Evolutionary conservation across 2,329 filamentous ascomycete genomes (phyloP).

Genomic region (Paraphoma sp.): DNA sequence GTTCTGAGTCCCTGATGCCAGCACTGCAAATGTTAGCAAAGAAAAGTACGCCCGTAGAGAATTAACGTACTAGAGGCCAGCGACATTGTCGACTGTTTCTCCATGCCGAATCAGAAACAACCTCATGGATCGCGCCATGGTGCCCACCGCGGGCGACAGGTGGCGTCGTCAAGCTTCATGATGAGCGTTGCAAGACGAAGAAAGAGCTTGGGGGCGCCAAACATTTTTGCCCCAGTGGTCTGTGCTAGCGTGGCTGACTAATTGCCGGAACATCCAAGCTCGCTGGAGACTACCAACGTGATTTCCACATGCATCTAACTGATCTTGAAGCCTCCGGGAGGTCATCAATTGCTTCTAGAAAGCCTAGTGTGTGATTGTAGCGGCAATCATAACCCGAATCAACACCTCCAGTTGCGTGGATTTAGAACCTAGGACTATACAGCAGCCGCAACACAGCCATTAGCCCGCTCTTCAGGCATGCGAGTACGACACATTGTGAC

Average conservation of each 20-base stretch:
- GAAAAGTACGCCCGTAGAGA: not conserved
- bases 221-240: slow-evolving; percentile 10
- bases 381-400: too few relatives aligned
- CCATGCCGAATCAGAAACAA: slow-evolving; percentile 85
- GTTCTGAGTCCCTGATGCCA: slow-evolving; percentile 77
- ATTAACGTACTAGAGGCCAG: slow-evolving; percentile 69
- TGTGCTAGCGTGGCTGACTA: slow-evolving; percentile 21
- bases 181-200: not conserved
- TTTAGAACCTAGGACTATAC: too few relatives aligned
- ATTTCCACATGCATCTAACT: too few relatives aligned
- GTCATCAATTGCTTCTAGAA: too few relatives aligned
- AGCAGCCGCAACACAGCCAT: too few relatives aligned
- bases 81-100: slow-evolving; percentile 90
- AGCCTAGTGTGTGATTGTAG: too few relatives aligned
- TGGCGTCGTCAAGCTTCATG: slow-evolving; percentile 23
- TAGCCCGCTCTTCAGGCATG: too few relatives aligned
- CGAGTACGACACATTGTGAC: too few relatives aligned
- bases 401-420: too few relatives aligned
- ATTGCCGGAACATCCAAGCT: not conserved
- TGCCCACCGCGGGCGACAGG: slow-evolving; percentile 23
- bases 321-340: too few relatives aligned
- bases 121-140: slow-evolving; percentile 56
- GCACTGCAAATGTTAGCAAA: slow-evolving; percentile 62
- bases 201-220: slow-evolving; percentile 1
- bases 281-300: too few relatives aligned